phyloP scores from a whole-genome alignment of 2,329 filamentous ascomycete species.

The Aureobasidium vineae region DNA sequence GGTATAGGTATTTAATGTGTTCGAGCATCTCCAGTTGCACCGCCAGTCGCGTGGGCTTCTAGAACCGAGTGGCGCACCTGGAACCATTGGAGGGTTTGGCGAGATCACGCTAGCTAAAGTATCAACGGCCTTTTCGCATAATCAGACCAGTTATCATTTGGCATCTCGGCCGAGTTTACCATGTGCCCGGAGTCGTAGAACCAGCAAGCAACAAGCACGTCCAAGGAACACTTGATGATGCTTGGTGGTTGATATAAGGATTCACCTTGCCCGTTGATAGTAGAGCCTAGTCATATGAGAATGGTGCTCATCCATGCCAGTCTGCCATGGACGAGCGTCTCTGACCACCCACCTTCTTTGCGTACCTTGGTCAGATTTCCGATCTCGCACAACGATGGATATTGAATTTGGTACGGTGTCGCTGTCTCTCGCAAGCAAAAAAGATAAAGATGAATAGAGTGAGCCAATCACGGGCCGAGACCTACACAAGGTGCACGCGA shows the following conservation, averaged over 20 bases:
- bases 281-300: neutral
- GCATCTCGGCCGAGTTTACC: neutral
- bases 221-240: neutral
- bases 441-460: neutral
- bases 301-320: no score
- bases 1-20: constrained; percentile 4
- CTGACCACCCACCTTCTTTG: neutral
- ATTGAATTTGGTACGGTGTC: neutral
- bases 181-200: neutral
- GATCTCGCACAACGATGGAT: constrained; percentile 1
- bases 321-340: neutral
- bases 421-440: neutral
- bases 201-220: neutral
- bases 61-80: constrained; percentile 16
- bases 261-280: neutral
- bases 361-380: neutral
- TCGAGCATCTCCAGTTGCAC: neutral
- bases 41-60: constrained; percentile 6
- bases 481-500: constrained; percentile 1
- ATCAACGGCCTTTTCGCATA: neutral
- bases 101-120: constrained; percentile 14
- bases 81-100: constrained; percentile 16
- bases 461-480: constrained; percentile 7
- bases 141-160: constrained; percentile 3
- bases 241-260: neutral